These are phyloP conservation scores for Chaetothyriales sp. DNA, from an alignment of 2,329 filamentous ascomycete species.

Conservation along the genomic window DNA sequence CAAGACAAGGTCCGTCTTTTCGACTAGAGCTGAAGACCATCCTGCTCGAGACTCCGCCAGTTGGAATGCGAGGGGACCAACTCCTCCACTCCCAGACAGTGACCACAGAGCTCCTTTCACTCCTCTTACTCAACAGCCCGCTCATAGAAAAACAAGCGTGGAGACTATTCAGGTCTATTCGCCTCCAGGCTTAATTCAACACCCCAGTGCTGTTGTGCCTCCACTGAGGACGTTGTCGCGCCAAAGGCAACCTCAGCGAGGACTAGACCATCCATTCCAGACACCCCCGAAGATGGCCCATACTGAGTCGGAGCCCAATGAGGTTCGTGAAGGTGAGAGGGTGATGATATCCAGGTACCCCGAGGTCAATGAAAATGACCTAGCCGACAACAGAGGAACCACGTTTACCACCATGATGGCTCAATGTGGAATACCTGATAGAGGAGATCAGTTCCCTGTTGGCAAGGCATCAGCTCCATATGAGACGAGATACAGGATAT, in stretches of 20 bases:
- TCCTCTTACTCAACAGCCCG: conserved; percentile 14
- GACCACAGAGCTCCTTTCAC: conserved; percentile 5
- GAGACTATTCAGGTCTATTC: conserved; percentile 35
- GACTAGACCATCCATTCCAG: conserved; percentile 15
- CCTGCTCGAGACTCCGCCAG: conserved; percentile 1
- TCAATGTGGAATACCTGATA: conserved; percentile 15
- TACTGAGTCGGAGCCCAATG: background rate
- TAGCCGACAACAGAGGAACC: conserved; percentile 10
- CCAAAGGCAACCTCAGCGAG: conserved; percentile 4
- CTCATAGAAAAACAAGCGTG: conserved; percentile 20
- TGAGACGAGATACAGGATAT: conserved; percentile 3
- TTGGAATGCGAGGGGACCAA: conserved; percentile 15
- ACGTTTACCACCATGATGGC: conserved; percentile 17
- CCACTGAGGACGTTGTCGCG: conserved; percentile 13
- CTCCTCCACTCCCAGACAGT: conserved; percentile 13
- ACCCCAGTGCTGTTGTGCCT: conserved; percentile 10
- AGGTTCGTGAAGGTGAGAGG: background rate
- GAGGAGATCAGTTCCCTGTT: conserved; percentile 8
- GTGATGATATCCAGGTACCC: background rate
- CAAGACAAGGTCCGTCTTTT: conserved; percentile 16
- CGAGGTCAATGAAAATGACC: conserved; percentile 4
- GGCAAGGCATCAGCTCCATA: conserved; percentile 13
- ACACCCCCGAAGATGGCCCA: conserved; percentile 9
- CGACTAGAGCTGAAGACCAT: conserved; percentile 9
- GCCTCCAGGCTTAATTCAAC: conserved; percentile 22